phyloP scores from a whole-genome alignment of 106 monocot genomes.

The Acanthochlamys bracteata region DNA sequence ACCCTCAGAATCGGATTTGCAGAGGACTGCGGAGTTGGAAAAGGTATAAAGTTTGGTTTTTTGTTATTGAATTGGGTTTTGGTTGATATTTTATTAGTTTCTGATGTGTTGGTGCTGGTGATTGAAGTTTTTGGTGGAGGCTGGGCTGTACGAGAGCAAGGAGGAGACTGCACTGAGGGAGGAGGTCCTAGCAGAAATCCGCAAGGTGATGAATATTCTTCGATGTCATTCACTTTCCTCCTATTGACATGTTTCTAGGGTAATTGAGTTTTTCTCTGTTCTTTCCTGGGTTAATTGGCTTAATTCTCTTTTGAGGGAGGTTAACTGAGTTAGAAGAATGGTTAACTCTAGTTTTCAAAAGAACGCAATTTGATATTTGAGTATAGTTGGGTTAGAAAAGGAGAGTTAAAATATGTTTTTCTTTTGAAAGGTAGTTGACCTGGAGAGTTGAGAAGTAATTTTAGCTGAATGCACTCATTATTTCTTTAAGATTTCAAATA shows the following conservation, averaged over 20 bases:
- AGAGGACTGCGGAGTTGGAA: constrained; percentile 27
- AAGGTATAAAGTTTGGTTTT: constrained; percentile 10
- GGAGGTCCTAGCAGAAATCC: constrained; percentile 31
- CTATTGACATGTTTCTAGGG: background rate
- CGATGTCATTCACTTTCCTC: background rate
- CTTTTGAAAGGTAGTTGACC: too few species aligned
- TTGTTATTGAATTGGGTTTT: background rate
- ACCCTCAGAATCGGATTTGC: constrained; percentile 27
- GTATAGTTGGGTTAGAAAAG: too few species aligned
- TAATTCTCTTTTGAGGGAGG: too few species aligned
- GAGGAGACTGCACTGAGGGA: constrained; percentile 27
- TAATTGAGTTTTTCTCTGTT: background rate
- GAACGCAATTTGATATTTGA: too few species aligned
- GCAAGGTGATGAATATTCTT: constrained; percentile 12
- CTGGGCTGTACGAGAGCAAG: constrained; percentile 37
- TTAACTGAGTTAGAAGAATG: too few species aligned
- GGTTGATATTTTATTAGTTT: background rate
- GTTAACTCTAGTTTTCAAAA: too few species aligned
- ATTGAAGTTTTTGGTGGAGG: constrained; percentile 27
- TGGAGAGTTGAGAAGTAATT: too few species aligned
- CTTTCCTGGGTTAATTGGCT: too few species aligned
- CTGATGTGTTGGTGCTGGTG: background rate
- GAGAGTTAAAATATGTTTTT: too few species aligned
- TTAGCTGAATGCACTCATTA: too few species aligned
- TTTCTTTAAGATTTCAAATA: too few species aligned